Base-by-base conservation (phyloP, 1,284 basidiomycete species). In the Caloboletus firmus region DNA sequence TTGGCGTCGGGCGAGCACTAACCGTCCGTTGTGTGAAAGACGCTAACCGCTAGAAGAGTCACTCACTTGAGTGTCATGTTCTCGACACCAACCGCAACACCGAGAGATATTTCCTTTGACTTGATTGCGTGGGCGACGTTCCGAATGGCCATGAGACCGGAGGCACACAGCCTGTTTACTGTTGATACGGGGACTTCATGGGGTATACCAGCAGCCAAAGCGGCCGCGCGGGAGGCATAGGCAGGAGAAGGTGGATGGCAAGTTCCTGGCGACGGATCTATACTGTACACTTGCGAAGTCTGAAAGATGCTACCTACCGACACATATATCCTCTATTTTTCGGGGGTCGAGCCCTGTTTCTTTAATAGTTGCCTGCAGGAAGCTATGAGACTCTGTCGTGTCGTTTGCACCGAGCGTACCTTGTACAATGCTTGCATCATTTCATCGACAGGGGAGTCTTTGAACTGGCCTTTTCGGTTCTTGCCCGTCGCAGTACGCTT, bases 141-240 rank as follows among this genome's bases (percentile, higher is more conserved):
- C 49, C 90, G 81, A 57, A 95, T 84, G 6, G 92, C 85, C 86
- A 93, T 93, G 41, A 95, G 78, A 30, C 93, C 93, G 1, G 89
- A 92, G 1, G 89, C 87, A 68, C 92, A 94, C 18, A 93, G 77
- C 43, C 92, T 78, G 68, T 94, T 94, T 45, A 93, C 83, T n/a
- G 87, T 84, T 11, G 84, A 82, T 43, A 88, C 83, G 13, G 93
- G 90, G 3, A 92, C 86, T 45, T 82, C 73, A 51, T 85, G 78
- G 4, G 91, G 91, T 54, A 93, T 87, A 4, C 90, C 91, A 24
- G 92, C 90, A 15, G 91, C 86, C 43, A 93, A 77, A 1, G 89
- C 87, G 9, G 90, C 90, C 11, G 90, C 88, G 26, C 89, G 78
- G 17, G 88, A 87, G 58, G 91, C 72, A 68, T 92, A 92, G 28